A percentile compares a stretch with the other conserved stretches of the same genome.
These are phyloP conservation scores for Capronia coronata DNA, from an alignment of 2,329 filamentous ascomycete genomes.

Conservation along the genomic window DNA sequence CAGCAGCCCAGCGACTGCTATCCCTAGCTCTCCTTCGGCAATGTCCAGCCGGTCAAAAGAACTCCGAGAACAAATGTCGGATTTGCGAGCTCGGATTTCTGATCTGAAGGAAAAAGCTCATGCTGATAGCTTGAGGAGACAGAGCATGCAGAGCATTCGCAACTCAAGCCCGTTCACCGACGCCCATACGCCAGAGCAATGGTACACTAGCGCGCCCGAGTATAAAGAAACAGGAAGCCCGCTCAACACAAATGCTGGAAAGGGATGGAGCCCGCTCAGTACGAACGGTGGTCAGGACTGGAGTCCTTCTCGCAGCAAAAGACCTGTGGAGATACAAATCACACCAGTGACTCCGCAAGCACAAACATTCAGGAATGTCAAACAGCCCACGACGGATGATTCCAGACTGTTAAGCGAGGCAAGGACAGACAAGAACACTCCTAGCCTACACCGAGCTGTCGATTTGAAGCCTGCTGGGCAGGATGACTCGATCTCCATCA, in stretches of 20 bases:
- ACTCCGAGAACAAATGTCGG: constrained; percentile 77
- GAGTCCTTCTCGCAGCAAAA: constrained; percentile 20
- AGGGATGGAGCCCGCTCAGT: constrained; percentile 35
- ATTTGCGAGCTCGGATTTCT: constrained; percentile 77
- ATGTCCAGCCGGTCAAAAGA: constrained; percentile 35
- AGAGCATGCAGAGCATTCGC: constrained; percentile 68
- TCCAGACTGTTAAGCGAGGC: constrained; percentile 20
- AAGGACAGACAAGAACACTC: constrained; percentile 27
- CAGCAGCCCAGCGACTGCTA: constrained; percentile 17
- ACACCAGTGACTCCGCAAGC: constrained; percentile 25
- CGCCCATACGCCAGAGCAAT: constrained; percentile 51
- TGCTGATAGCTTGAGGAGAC: constrained; percentile 69
- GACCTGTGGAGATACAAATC: constrained; percentile 11
- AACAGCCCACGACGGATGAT: constrained; percentile 21
- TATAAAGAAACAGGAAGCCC: constrained; percentile 33
- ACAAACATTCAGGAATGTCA: constrained; percentile 16
- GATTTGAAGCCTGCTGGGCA: constrained; percentile 25
- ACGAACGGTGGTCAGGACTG: constrained; percentile 34
- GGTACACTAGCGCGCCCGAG: constrained; percentile 42
- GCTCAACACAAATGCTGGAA: constrained; percentile 34
- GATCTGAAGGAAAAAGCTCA: constrained; percentile 69
- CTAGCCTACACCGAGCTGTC: constrained; percentile 20
- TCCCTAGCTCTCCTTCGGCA: constrained; percentile 18
- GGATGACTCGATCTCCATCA: constrained; percentile 16
- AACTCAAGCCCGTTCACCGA: constrained; percentile 74